These are phyloP conservation scores for Tinospora cordifolia DNA, from an alignment of 164 flowering plant genomes.

Conservation along the genomic window DNA sequence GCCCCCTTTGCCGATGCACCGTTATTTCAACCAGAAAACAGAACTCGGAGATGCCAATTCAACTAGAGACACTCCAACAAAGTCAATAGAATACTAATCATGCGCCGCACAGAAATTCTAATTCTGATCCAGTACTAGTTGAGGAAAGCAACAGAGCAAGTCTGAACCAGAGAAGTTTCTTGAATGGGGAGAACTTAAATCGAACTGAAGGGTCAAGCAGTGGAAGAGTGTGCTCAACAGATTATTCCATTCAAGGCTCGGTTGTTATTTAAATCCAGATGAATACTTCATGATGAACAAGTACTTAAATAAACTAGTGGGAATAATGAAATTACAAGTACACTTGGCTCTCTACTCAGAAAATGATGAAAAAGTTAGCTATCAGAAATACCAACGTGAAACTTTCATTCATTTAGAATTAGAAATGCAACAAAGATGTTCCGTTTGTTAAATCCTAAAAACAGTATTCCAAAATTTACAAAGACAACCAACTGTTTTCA, in stretches of 20 bases:
- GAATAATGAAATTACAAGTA: not conserved
- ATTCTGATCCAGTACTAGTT: not conserved
- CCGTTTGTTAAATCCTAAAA: too few relatives aligned
- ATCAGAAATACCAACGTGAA: too few relatives aligned
- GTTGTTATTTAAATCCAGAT: slow-evolving; percentile 4
- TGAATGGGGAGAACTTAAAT: not conserved
- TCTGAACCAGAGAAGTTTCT: not conserved
- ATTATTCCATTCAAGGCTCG: not conserved
- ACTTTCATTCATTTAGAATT: too few relatives aligned
- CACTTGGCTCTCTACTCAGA: too few relatives aligned
- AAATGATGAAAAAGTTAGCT: too few relatives aligned
- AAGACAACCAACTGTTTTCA: too few relatives aligned
- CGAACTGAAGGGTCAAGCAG: slow-evolving; percentile 5
- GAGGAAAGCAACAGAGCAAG: not conserved
- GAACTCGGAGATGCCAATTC: not conserved
- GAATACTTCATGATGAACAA: slow-evolving; percentile 2
- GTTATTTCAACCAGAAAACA: slow-evolving; percentile 13
- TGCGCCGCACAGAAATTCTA: not conserved
- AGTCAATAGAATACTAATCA: not conserved
- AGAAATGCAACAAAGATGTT: too few relatives aligned
- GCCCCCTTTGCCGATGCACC: slow-evolving; percentile 70
- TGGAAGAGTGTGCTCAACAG: not conserved
- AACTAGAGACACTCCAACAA: not conserved
- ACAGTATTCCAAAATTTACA: too few relatives aligned
- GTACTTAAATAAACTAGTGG: not conserved